Evolutionary conservation across 2,329 filamentous ascomycete genomes (phyloP), one percentile per base, ranked within the genome.

Genomic region (Fusarium fracticaudum): DNA sequence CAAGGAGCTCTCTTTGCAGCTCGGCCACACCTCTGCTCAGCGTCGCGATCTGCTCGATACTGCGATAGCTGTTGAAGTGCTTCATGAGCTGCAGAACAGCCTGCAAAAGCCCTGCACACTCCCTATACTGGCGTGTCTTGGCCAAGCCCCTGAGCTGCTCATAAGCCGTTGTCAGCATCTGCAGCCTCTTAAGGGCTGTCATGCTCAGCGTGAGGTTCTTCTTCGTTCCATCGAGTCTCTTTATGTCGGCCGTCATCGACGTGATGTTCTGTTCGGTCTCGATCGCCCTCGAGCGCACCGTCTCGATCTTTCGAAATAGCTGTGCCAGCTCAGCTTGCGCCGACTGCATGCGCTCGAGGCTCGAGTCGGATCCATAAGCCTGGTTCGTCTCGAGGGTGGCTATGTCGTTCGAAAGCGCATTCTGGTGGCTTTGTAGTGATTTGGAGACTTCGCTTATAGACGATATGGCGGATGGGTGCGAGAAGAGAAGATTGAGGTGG

Each of bases 81-180:
- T 94, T 94, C 93, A 98, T 98, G 51, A 99, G 91, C 88, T 99
- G 96, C 67, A 99, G 90, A 38, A 99, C 96, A 15, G 96, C 96
- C 85, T 98, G 94, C 65, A 99, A 87, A 68, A 99, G 87, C 78
- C 97, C 95, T 22, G 96, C 95, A 80, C 96, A 98, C 82, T 99
- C 96, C 73, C 94, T 89, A 82, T 99, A 99, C 82, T 99, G 96
- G 64, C 96, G 88, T 41, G 93, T 92, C 83, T 93, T 93, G 75
- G 94, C 93, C 75, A 98, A 86, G 6, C 91, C 93, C 67, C 93
- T 90, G 66, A 99, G 87, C 85, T 99, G 96, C 81, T 98, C 96
- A 84, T 98, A 99, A n/a, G 96, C 96, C 8, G 96, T 98, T 10
- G 96, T 98, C 80, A 99, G 86, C 96, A 99, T 99, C 87, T 99